Evolutionary conservation across 495 filamentous ascomycete genomes (phyloP).

Genomic region (Aspergillus funiculosus): DNA sequence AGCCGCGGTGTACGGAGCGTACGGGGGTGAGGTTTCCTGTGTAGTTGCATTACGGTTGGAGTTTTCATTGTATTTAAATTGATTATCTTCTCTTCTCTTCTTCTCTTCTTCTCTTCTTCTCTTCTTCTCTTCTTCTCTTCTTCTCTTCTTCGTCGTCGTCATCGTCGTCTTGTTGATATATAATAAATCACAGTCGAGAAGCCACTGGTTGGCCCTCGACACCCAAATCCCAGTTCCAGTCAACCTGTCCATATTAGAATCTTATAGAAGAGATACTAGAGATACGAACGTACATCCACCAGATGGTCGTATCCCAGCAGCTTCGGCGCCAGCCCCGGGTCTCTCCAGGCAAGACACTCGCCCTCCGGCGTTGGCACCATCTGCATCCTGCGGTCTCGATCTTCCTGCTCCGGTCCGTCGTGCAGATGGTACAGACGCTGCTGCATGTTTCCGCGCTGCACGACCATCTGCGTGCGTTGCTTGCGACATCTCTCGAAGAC

Average conservation of each 20-base stretch:
- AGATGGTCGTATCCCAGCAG: conserved; percentile 42
- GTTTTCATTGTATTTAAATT: no score
- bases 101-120: background rate
- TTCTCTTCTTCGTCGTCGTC: background rate
- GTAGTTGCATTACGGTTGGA: no score
- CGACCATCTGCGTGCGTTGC: conserved; percentile 40
- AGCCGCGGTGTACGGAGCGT: conserved; percentile 16
- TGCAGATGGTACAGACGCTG: conserved; percentile 48
- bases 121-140: background rate
- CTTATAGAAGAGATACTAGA: background rate
- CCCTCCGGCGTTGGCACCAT: conserved; percentile 41
- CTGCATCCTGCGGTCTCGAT: conserved; percentile 40
- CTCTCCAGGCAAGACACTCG: conserved; percentile 43
- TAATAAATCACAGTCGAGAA: conserved; percentile 2
- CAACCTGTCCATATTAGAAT: conserved; percentile 3
- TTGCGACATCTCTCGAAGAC: conserved; percentile 44
- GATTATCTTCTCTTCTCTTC: background rate
- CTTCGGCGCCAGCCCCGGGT: conserved; percentile 39
- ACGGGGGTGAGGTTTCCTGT: conserved; percentile 18
- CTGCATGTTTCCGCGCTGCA: conserved; percentile 42
- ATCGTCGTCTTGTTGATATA: background rate
- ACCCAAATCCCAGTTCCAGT: background rate
- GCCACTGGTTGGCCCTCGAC: background rate
- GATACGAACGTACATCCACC: conserved; percentile 26
- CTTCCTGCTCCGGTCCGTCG: conserved; percentile 44